Evolutionary conservation across 352 stramenopile genomes (phyloP).

Genomic region (Phytophthora tentaculata): DNA sequence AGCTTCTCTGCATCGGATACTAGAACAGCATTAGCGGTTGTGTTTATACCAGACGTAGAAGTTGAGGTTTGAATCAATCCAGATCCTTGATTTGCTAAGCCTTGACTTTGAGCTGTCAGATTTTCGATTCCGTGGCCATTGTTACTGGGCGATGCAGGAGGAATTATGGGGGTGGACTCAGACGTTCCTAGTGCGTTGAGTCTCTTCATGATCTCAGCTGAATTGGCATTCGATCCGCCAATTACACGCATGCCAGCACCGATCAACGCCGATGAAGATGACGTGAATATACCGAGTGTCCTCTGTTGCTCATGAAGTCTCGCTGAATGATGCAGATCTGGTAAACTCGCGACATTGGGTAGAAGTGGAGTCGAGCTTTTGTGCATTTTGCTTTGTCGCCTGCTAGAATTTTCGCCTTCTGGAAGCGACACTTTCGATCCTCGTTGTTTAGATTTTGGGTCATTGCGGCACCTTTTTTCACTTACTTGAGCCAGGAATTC

Average conservation of each 20-base stretch:
- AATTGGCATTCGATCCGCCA: constrained; percentile 37
- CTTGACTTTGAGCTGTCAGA: neutral
- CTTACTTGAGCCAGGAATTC: neutral
- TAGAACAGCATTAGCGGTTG: constrained; percentile 9
- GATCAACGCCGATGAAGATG: constrained; percentile 9
- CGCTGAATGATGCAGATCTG: constrained; percentile 37
- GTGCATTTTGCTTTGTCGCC: constrained; percentile 6
- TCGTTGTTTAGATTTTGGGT: neutral
- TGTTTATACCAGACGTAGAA: neutral
- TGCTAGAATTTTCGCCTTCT: neutral
- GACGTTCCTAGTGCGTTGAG: constrained; percentile 63
- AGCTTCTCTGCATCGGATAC: constrained; percentile 66
- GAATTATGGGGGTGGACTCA: constrained; percentile 37
- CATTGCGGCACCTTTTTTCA: neutral
- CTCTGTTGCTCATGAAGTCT: constrained; percentile 12
- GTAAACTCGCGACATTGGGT: constrained; percentile 42
- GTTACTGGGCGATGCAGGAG: constrained; percentile 9
- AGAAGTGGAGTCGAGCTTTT: constrained; percentile 22
- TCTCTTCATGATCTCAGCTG: constrained; percentile 55
- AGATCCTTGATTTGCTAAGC: neutral
- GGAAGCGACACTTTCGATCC: constrained; percentile 8
- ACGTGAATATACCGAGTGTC: constrained; percentile 5
- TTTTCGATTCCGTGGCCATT: constrained; percentile 17
- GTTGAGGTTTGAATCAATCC: neutral
- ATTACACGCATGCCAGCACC: constrained; percentile 12